Base-by-base conservation (phyloP, 148 eudicot species). In the Diospyros kaki region DNA sequence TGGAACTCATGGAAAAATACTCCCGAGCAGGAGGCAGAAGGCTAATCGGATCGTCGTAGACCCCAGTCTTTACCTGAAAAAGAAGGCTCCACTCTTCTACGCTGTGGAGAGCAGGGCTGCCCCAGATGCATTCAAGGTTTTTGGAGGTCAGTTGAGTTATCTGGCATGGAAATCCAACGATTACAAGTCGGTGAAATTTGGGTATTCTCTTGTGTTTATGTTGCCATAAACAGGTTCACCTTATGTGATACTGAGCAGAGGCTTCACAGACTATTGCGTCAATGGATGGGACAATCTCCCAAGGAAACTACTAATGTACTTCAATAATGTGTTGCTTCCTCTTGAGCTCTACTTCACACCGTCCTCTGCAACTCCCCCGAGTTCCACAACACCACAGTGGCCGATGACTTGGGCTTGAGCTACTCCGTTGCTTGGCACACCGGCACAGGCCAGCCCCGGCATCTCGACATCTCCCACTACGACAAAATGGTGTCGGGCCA, bases 201-300 rank as follows among this genome's bases (percentile, higher is more conserved):
- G 28, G 28, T 28, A 28, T 28, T 28, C 28, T 28, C 0, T 28
- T 28, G 28, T 28, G 28, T 28, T 28, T 28, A 28, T 11, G 17
- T 50, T 60, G 60, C 9, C 3, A 10, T 6, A 46, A 0, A 54
- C 79, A 80, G 83, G 83, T 18, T 80, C 83, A 58, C 73, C 83
- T 54, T 75, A 74, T 79, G 52, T 76, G 76, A 80, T 77, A 6
- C 76, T 85, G 39, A 85, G 80, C 78, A 72, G 88, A 42, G 64
- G 38, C 8, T 85, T 85, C 53, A 17, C 78, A 48, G 86, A 85
- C n/a, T 81, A 70, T 66, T 82, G 81, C 58, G 74, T 82, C 39
- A 56, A 54, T 0, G 84, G 88, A 73, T 78, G 73, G 77, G 86
- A 85, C 78, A 85, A 85, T 61, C 75, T 85, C 50, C 88, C 88